Conservation (phyloP, 371 early-diverging fungal genomes). For the Coemansia sp. region DNA sequence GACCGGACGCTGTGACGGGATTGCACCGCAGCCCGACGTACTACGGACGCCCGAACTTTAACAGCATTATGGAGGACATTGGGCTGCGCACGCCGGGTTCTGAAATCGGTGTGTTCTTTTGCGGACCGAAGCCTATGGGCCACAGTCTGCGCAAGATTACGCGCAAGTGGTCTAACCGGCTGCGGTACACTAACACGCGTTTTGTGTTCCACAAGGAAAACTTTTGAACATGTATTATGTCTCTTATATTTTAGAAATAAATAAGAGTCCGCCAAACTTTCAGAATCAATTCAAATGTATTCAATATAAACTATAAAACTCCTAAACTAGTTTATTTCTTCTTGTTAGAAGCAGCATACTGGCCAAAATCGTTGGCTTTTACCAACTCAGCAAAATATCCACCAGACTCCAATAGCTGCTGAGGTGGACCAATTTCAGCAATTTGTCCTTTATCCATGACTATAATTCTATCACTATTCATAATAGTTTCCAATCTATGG, state of each 20-base stretch:
- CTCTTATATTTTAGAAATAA: no score
- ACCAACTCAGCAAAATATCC: no score
- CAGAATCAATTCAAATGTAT: background rate
- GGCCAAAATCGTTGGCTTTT: no score
- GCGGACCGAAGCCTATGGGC: conserved; percentile 61
- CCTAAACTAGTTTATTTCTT: no score
- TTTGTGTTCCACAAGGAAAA: conserved; percentile 52
- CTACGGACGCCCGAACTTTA: conserved; percentile 64
- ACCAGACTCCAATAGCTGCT: no score
- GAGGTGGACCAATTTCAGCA: no score
- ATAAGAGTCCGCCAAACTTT: no score
- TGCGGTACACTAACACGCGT: conserved; percentile 23
- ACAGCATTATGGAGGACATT: conserved; percentile 58
- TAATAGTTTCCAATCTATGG: no score
- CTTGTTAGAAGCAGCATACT: no score
- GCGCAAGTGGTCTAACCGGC: conserved; percentile 32
- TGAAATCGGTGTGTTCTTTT: conserved; percentile 68
- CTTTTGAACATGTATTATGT: conserved; percentile 22
- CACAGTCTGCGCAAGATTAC: conserved; percentile 41
- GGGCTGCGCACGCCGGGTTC: conserved; percentile 54
- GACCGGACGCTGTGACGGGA: conserved; percentile 59
- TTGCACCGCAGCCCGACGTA: conserved; percentile 58
- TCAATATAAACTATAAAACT: background rate
- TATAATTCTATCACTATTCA: no score
- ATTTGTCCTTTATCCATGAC: no score